Evolutionary conservation across 345 rosid genomes (phyloP), one percentile per base, ranked within the genome.

Genomic region (Aquilaria sinensis): DNA sequence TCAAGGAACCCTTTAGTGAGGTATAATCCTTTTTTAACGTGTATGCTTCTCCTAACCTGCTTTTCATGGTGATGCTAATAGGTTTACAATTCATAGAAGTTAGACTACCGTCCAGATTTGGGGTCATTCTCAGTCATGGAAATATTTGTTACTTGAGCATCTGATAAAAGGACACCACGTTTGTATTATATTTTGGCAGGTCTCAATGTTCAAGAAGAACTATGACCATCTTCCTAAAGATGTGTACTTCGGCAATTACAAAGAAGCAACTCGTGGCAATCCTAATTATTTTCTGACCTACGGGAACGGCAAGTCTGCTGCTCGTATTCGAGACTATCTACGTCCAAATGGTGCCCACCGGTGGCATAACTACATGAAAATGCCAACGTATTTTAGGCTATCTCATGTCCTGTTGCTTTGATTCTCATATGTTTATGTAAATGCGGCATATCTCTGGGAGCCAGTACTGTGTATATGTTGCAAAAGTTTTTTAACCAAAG

Each of bases 341-440:
- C 97, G 97, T 51, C 90, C 99, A 47, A 88, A 94, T 75, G 99
- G 99, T 67, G 96, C 99, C 64, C 99, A 90, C 71, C 78, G 99
- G 81, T 94, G 99, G 99, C 96, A 90, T 74, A 94, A 88, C 74
- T 94, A 94, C 72, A 86, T 72, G 78, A 91, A 85, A 78, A 66
- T 58, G 64, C 96, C 91, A 71, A 75, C 69, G 97, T 91, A 85
- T 31, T 49, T 69, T 61, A 53, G 43, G 69, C 45, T 47, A 30
- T 64, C 58, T 58, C 48, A 10, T 67, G 31, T 41, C n/a, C 9
- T 12, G 12, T 41, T 57, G 33, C 49, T 57, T 66, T 13, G 6
- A 37, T 37, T 37, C 8, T 5, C 7, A 37, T 37, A 37, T 37
- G 7, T 37, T 37, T 37, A 37, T 37, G 7, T 37, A 5, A 5